Evolutionary conservation across 164 flowering plant genomes (phyloP), one percentile per base, ranked within the genome.

Genomic region (Amborella trichopoda): DNA sequence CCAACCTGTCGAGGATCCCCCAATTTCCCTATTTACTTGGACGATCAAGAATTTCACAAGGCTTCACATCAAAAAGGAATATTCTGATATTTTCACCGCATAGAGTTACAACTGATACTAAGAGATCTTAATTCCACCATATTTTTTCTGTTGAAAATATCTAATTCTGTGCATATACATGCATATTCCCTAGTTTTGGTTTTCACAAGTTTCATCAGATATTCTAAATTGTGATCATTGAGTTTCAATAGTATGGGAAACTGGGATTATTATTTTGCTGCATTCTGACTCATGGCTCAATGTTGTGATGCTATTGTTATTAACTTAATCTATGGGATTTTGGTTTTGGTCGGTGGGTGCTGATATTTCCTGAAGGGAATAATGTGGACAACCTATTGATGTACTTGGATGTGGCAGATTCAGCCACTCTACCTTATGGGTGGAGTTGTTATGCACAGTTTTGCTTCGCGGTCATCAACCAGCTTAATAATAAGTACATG

Each of bases 81-180:
- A 75, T 23, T 81, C 94, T 0, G 87, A 81, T 0, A 28, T 46
- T 23, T 84, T 84, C 49, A 4, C 47, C 4, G 79, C 70, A 43
- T 87, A 84, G 5, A 76, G 79, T 30, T 71, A 50, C 50, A 77
- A 77, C 67, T 84, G 94, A 90, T 84, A 79, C n/a, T n/a, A n/a
- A n/a, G n/a, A n/a, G n/a, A n/a, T n/a, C n/a, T n/a, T n/a, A n/a
- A n/a, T n/a, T n/a, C n/a, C n/a, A n/a, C n/a, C n/a, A n/a, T n/a
- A n/a, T n/a, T n/a, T n/a, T n/a, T n/a, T n/a, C n/a, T n/a, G n/a
- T n/a, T n/a, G n/a, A n/a, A n/a, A n/a, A n/a, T n/a, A n/a, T n/a
- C n/a, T n/a, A n/a, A n/a, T n/a, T n/a, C n/a, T n/a, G n/a, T n/a
- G n/a, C n/a, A n/a, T n/a, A n/a, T n/a, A n/a, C n/a, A n/a, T n/a